Evolutionary conservation across 495 filamentous ascomycete species (phyloP), one percentile per base, ranked within the genome.

Genomic region (Pseudomonodictys pantanalensis): DNA sequence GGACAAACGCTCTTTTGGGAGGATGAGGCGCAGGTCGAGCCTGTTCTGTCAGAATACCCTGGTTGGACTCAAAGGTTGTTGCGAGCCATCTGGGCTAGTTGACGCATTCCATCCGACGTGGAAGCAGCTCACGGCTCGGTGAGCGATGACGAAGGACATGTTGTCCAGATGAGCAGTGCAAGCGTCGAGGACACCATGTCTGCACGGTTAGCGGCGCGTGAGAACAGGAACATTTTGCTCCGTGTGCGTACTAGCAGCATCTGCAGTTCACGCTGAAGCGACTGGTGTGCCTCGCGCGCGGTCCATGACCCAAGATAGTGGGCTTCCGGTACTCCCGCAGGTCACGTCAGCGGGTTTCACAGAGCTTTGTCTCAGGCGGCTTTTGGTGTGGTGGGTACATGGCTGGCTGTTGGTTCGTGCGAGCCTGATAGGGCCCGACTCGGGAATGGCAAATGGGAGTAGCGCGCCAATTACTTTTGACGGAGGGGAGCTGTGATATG

Each of bases 381-480:
- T 22, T 32, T 55, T 26, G 22, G 15, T 28, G 22, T 4, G 18
- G 35, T 17, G 47, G 51, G 47, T 25, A 17, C 20, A 18, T 28
- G 43, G 20, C 24, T 20, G 32, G 22, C 15, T 8, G 32, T 35
- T 18, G 11, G 26, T 3, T 38, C 56, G 56, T 60, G 56, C 43
- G 33, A 44, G 49, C 26, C 50, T 45, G 49, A 51, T 39, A 26
- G 29, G 56, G 62, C n/a, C n/a, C n/a, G n/a, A n/a, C n/a, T n/a
- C n/a, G n/a, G n/a, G n/a, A n/a, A n/a, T n/a, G n/a, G n/a, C 62
- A 65, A 65, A 64, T 60, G 23, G 62, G 25, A 60, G 26, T 51
- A 65, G 62, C 56, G 48, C 46, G 48, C 53, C 60, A 58, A 64
- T 47, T 3, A 47, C n/a, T n/a, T n/a, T n/a, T n/a, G n/a, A n/a